Percentiles rank a stretch among this genome's conserved stretches.
These are phyloP conservation scores for Lactifluus piperatus DNA, from an alignment of 768 basidiomycete genomes.

Conservation along the genomic window DNA sequence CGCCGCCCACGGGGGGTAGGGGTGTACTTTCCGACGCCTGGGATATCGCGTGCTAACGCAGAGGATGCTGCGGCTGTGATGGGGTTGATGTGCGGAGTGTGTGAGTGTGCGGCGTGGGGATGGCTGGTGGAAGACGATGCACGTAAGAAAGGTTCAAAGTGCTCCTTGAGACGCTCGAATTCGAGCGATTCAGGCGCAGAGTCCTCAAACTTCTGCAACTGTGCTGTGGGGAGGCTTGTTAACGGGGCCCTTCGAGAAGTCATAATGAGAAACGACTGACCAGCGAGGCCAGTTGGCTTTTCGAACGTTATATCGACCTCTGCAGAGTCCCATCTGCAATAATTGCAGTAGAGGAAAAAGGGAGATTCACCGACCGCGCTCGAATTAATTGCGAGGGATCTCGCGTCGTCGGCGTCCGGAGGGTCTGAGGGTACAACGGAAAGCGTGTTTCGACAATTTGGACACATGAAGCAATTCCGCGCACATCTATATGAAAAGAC, in stretches of 20 bases:
- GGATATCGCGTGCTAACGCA: constrained; percentile 81
- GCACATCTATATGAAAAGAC: constrained; percentile 62
- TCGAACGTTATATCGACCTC: constrained; percentile 90
- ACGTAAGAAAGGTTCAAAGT: constrained; percentile 92
- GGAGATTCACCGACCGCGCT: constrained; percentile 73
- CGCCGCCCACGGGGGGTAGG: constrained; percentile 45
- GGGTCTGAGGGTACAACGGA: constrained; percentile 87
- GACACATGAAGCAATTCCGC: constrained; percentile 95
- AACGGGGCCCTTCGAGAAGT: neutral
- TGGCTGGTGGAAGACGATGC: constrained; percentile 57
- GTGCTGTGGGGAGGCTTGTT: constrained; percentile 42
- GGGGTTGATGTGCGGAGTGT: constrained; percentile 68
- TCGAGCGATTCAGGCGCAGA: constrained; percentile 77
- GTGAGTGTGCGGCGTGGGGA: constrained; percentile 47
- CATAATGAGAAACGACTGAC: constrained; percentile 35
- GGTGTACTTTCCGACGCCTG: constrained; percentile 73
- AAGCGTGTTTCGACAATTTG: constrained; percentile 83
- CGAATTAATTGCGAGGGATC: constrained; percentile 39
- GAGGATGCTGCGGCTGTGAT: constrained; percentile 85
- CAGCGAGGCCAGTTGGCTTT: constrained; percentile 91
- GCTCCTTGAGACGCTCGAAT: constrained; percentile 91
- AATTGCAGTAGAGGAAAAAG: constrained; percentile 85
- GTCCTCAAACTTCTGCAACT: constrained; percentile 86
- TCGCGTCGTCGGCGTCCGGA: constrained; percentile 50
- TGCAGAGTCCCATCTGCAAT: constrained; percentile 92